Evolutionary conservation across 2,329 filamentous ascomycete genomes (phyloP), one percentile per base, ranked within the genome.

Genomic region (Fusarium buxicola): DNA sequence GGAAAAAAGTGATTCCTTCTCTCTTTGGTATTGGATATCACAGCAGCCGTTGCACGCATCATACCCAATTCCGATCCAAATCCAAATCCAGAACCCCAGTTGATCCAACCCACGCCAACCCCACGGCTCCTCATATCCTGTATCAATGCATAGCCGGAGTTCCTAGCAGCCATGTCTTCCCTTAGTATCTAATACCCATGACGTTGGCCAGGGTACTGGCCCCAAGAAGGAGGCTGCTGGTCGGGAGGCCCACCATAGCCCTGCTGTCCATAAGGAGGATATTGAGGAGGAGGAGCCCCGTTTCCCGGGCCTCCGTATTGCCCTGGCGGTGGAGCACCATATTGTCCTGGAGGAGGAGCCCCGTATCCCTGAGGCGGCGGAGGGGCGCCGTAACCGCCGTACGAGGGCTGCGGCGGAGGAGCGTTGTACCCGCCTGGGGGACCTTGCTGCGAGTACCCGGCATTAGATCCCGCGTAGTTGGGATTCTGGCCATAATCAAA

Each of bases 401-500:
- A 72, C 2, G 75, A 70, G 31, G 73, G 73, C 1, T 76, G 74
- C 13, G 75, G 73, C 11, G 75, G 75, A 11, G 73, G 72, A 48
- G 70, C 69, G 41, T 63, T 54, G 30, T 69, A 70, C 16, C 57
- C 58, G 8, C 60, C 54, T 5, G 40, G 52, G 35, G 66, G 60
- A 10, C 59, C 71, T 18, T 68, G 66, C 40, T 67, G 71, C 36
- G 68, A 45, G 47, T 68, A 65, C 52, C 54, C 69, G 58, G 56
- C 60, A 24, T 56, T 54, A 24, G 69, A 68, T 31, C 43, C 58
- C 2, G 67, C 63, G 25, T 77, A 77, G 13, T 69, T 72, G 2
- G 74, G 68, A 48, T 75, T 75, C 36, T 78, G 65, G 24, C 77
- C 75, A 56, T 82, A 80, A n/a, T 78, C 78, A 58, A 79, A 83